phyloP scores from a whole-genome alignment of 257 asterid species.

The Phtheirospermum japonicum region DNA sequence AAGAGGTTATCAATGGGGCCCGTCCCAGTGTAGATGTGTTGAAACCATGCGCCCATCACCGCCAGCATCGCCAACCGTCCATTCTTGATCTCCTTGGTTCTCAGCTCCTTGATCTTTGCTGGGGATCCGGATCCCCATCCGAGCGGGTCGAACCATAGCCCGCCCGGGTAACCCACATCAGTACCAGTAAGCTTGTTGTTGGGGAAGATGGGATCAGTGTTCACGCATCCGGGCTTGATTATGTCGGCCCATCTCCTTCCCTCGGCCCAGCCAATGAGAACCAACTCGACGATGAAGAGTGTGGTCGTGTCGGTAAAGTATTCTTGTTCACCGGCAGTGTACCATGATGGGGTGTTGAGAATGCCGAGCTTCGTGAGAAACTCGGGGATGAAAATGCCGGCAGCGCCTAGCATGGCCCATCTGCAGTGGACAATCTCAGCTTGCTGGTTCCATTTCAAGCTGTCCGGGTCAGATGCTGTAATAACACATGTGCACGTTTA shows the following conservation, averaged over 20 bases:
- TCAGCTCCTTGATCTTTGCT: constrained; percentile 70
- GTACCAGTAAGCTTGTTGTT: constrained; percentile 99
- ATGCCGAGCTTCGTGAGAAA: constrained; percentile 86
- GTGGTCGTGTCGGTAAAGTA: constrained; percentile 97
- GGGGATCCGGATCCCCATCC: constrained; percentile 94
- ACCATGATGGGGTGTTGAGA: constrained; percentile 98
- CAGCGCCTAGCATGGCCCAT: constrained; percentile 99
- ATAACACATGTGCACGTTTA: not conserved
- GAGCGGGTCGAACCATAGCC: constrained; percentile 94
- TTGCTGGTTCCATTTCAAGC: constrained; percentile 86
- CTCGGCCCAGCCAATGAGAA: constrained; percentile 97
- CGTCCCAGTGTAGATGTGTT: constrained; percentile 91
- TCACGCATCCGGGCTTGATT: constrained; percentile 84
- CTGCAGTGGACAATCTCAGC: constrained; percentile 93
- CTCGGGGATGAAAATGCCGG: constrained; percentile 97
- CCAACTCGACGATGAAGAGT: constrained; percentile 67
- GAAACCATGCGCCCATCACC: constrained; percentile 99
- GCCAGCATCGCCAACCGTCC: constrained; percentile 97
- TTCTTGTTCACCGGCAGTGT: constrained; percentile 89
- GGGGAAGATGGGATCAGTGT: constrained; percentile 97
- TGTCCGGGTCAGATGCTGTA: constrained; percentile 92
- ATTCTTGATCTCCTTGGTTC: constrained; percentile 96
- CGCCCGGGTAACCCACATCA: constrained; percentile 95
- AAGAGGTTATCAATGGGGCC: constrained; percentile 97
- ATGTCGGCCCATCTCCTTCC: constrained; percentile 99